Percentiles rank a stretch among this genome's conserved stretches.
Conservation (phyloP, 495 filamentous ascomycete genomes). For the Aspergillus panamensis region DNA sequence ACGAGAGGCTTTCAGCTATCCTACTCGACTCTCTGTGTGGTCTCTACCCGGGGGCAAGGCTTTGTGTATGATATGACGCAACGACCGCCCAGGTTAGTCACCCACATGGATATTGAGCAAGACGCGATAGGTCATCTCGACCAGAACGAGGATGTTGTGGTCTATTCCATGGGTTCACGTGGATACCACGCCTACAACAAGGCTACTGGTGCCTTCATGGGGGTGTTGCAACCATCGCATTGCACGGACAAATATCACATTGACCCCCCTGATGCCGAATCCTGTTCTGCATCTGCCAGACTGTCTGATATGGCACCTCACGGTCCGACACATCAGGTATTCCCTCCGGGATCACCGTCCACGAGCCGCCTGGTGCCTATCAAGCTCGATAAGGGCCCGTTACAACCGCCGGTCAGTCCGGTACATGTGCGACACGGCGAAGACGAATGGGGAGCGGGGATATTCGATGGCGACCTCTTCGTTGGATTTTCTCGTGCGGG, state of each 20-base stretch:
- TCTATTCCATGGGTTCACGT: slow-evolving; percentile 37
- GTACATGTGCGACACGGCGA: slow-evolving; percentile 30
- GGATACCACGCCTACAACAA: slow-evolving; percentile 39
- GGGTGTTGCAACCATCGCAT: slow-evolving; percentile 29
- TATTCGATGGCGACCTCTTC: slow-evolving; percentile 36
- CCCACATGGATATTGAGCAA: slow-evolving; percentile 30
- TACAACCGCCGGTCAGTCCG: slow-evolving; percentile 25
- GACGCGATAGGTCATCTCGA: slow-evolving; percentile 39
- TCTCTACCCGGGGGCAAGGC: slow-evolving; percentile 36
- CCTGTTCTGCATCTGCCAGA: slow-evolving; percentile 17
- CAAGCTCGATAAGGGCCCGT: slow-evolving; percentile 25
- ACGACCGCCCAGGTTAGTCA: slow-evolving; percentile 31
- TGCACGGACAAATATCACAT: slow-evolving; percentile 34
- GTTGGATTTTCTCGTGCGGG: slow-evolving; percentile 39
- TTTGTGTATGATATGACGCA: slow-evolving; percentile 44
- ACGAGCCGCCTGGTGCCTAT: slow-evolving; percentile 29
- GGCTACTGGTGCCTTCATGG: slow-evolving; percentile 27
- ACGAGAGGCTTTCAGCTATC: slow-evolving; percentile 42
- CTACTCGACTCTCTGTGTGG: slow-evolving; percentile 39
- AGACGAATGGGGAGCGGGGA: slow-evolving; percentile 42
- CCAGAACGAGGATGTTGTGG: slow-evolving; percentile 35
- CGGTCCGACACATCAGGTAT: slow-evolving; percentile 14
- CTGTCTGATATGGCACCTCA: slow-evolving; percentile 14
- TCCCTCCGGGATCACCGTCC: slow-evolving; percentile 16
- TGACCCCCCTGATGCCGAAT: slow-evolving; percentile 19